Evolutionary conservation across 1,284 basidiomycete genomes (phyloP).

Genomic region (Boletellus deceptivus): DNA sequence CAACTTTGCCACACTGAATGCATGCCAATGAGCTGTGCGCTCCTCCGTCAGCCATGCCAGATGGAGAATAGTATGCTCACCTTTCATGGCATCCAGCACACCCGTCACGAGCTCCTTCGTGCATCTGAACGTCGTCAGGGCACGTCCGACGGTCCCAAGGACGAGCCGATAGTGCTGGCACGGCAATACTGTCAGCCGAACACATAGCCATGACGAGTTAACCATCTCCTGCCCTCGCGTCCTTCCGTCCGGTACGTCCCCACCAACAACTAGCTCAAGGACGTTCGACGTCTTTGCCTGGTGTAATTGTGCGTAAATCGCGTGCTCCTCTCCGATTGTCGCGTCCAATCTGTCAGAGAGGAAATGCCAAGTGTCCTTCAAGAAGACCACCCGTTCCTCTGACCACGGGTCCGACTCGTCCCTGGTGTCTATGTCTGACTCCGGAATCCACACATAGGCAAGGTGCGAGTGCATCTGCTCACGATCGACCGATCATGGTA

Average conservation of each 20-base stretch:
- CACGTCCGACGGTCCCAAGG: neutral
- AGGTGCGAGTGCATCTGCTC: neutral
- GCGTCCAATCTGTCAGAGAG: neutral
- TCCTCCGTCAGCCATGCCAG: too few relatives aligned
- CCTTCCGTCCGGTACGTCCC: neutral
- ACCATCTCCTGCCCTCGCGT: neutral
- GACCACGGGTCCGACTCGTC: neutral
- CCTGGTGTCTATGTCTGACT: neutral
- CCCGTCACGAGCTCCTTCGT: neutral
- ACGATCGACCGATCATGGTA: neutral
- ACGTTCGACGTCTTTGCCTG: neutral
- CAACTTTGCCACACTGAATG: neutral
- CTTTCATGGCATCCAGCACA: neutral
- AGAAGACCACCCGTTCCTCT: neutral
- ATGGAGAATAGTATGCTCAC: neutral
- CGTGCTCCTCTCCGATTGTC: neutral
- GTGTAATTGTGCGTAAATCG: neutral
- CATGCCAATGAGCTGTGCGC: neutral
- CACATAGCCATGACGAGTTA: neutral
- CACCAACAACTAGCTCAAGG: neutral
- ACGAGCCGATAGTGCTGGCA: neutral
- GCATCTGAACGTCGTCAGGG: neutral
- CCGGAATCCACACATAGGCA: neutral
- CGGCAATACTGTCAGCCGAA: neutral
- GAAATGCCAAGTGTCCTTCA: neutral